Evolutionary conservation across 495 filamentous ascomycete species (phyloP).

Genomic region (Penicillium arizonense): DNA sequence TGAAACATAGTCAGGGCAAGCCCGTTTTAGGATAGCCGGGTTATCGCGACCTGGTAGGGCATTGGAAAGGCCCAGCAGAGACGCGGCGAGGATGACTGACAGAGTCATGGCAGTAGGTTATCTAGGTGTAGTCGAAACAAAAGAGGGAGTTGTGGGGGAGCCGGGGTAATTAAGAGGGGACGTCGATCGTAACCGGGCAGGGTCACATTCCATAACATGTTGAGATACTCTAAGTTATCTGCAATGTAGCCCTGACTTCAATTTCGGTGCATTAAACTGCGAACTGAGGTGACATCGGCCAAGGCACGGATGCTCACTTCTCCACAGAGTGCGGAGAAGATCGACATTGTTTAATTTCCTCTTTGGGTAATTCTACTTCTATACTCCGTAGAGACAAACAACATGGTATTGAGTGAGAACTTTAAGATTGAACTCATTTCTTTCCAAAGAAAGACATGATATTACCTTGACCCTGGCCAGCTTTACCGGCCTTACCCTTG

Average conservation of each 20-base stretch:
- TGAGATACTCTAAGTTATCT: background rate
- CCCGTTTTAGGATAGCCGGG: conserved; percentile 35
- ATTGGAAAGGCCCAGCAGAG: conserved; percentile 23
- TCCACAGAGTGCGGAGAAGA: conserved; percentile 30
- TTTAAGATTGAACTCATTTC: conserved; percentile 47
- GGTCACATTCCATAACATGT: conserved; percentile 12
- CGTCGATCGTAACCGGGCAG: conserved; percentile 23
- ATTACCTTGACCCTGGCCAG: conserved; percentile 65
- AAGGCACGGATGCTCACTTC: conserved; percentile 16
- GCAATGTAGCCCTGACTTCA: background rate
- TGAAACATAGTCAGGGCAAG: conserved; percentile 51
- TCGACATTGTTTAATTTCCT: conserved; percentile 16
- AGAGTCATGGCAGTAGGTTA: conserved; percentile 10
- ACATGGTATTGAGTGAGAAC: too few species aligned
- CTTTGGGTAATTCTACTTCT: background rate
- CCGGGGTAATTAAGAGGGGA: conserved; percentile 13
- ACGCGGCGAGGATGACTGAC: conserved; percentile 25
- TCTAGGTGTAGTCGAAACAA: background rate
- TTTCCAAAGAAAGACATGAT: conserved; percentile 96
- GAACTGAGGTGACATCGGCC: conserved; percentile 24
- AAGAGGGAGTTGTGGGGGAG: conserved; percentile 1
- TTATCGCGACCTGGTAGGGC: conserved; percentile 27
- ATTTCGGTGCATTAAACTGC: conserved; percentile 9
- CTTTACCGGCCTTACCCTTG: conserved; percentile 62
- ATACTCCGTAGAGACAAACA: background rate